These are phyloP conservation scores for Arxiozyma bovina DNA, from an alignment of 1,139 yeast species.

Conservation along the genomic window DNA sequence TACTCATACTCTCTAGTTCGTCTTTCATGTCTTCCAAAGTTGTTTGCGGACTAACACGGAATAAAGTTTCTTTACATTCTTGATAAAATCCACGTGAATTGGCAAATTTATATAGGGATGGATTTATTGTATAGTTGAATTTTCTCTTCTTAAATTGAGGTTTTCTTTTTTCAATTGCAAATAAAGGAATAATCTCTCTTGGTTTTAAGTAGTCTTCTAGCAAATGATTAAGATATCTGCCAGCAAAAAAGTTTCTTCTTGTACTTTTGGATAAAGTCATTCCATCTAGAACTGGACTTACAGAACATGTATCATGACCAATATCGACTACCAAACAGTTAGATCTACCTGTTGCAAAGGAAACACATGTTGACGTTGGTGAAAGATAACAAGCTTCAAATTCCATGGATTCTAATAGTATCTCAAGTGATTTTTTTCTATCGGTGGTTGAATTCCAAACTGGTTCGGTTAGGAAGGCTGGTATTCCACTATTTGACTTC, in stretches of 20 bases:
- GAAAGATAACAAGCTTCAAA: conserved; percentile 85
- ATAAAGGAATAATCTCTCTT: conserved; percentile 27
- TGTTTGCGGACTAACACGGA: conserved; percentile 34
- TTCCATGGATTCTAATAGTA: conserved; percentile 60
- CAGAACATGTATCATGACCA: conserved; percentile 78
- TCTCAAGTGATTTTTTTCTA: conserved; percentile 65
- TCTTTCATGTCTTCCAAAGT: conserved; percentile 18
- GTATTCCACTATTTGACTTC: conserved; percentile 34
- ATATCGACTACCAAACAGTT: conserved; percentile 88
- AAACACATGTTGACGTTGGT: conserved; percentile 78
- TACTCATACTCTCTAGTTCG: conserved; percentile 19
- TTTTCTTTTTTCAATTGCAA: conserved; percentile 25
- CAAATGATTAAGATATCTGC: conserved; percentile 39
- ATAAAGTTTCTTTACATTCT: conserved; percentile 56
- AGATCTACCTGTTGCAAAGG: conserved; percentile 91
- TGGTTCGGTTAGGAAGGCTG: conserved; percentile 30
- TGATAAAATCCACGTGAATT: conserved; percentile 36
- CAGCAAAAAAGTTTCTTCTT: conserved; percentile 59
- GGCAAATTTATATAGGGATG: conserved; percentile 22
- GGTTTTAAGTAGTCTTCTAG: conserved; percentile 21
- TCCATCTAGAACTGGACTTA: conserved; percentile 92
- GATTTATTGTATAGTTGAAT: conserved; percentile 30
- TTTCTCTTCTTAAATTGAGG: conserved; percentile 26
- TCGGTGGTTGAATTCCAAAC: conserved; percentile 65
- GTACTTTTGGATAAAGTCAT: conserved; percentile 69